A percentile compares a stretch with the other conserved stretches of the same genome.
Conservation (phyloP, 176 grass and related monocot genomes). For the Pontederia paniculata region DNA sequence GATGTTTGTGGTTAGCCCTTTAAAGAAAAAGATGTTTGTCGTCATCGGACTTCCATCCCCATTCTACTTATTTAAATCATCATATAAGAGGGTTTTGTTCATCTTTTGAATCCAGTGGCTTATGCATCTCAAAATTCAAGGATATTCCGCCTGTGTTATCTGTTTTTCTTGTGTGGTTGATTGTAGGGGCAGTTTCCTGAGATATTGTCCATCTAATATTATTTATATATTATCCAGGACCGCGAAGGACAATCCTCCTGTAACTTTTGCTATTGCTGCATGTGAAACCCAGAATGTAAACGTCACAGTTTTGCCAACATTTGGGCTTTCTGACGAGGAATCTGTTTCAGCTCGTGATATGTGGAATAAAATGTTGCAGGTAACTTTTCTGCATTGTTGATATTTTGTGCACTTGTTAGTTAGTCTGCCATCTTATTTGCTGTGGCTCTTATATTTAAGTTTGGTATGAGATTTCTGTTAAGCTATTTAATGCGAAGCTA, state of each 20-base stretch:
- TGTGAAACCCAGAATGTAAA: constrained; percentile 88
- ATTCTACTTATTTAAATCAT: too few relatives aligned
- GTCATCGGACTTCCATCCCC: too few relatives aligned
- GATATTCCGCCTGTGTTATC: too few relatives aligned
- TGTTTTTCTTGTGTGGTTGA: background rate
- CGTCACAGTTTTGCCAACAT: constrained; percentile 73
- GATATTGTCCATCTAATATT: constrained; percentile 6
- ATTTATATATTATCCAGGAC: constrained; percentile 39
- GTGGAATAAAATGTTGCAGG: constrained; percentile 78
- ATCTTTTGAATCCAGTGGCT: constrained; percentile 2
- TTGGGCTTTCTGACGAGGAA: constrained; percentile 77
- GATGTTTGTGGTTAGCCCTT: too few relatives aligned
- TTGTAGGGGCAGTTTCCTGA: background rate
- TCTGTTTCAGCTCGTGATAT: constrained; percentile 73
- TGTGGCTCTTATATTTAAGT: constrained; percentile 10
- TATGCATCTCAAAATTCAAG: too few relatives aligned
- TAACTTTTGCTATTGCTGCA: constrained; percentile 89
- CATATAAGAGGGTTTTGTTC: background rate
- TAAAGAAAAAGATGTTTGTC: too few relatives aligned
- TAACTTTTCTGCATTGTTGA: constrained; percentile 20
- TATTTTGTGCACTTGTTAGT: background rate
- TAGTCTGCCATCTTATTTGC: background rate
- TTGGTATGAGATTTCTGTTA: background rate
- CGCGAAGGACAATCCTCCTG: constrained; percentile 78
- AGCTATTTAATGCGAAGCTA: background rate